Evolutionary conservation across 192 early-diverging fungal genomes (phyloP).

Genomic region (Podochytrium sp.): DNA sequence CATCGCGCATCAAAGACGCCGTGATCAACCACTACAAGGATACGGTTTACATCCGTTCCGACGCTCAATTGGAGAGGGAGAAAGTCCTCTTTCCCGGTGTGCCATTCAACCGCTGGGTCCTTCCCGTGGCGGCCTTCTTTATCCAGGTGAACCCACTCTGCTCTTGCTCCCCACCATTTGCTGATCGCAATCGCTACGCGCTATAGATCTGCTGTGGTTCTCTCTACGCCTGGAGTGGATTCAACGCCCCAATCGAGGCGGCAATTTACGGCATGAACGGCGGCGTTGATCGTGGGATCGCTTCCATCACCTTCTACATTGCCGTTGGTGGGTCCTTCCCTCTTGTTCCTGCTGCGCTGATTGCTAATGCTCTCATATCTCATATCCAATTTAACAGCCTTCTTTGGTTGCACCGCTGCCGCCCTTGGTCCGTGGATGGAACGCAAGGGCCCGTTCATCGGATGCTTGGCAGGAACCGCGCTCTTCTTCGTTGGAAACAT

Average conservation of each 20-base stretch:
- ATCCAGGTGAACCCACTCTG: constrained; percentile 70
- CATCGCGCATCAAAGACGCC: no score
- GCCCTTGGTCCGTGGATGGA: constrained; percentile 82
- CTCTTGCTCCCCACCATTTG: no score
- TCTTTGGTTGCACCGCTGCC: constrained; percentile 73
- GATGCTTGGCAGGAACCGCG: constrained; percentile 60
- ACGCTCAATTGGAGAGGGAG: constrained; percentile 61
- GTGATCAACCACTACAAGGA: constrained; percentile 26
- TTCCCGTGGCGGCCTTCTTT: constrained; percentile 70
- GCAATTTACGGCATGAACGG: constrained; percentile 51
- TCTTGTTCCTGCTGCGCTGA: not conserved
- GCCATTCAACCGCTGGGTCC: constrained; percentile 67
- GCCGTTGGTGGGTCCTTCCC: constrained; percentile 55
- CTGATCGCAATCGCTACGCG: no score
- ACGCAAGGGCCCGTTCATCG: constrained; percentile 68
- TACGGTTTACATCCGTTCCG: constrained; percentile 66
- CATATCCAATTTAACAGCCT: constrained; percentile 11
- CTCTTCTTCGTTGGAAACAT: constrained; percentile 75
- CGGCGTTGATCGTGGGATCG: constrained; percentile 50
- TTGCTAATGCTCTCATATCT: no score
- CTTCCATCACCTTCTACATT: constrained; percentile 73
- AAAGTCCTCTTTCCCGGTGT: constrained; percentile 33
- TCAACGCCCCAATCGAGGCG: constrained; percentile 71
- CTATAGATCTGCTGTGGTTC: constrained; percentile 63
- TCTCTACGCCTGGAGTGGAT: constrained; percentile 80